Evolutionary conservation across 1,284 basidiomycete genomes (phyloP), one percentile per base, ranked within the genome.

Genomic region (Ceratobasidium sp.): DNA sequence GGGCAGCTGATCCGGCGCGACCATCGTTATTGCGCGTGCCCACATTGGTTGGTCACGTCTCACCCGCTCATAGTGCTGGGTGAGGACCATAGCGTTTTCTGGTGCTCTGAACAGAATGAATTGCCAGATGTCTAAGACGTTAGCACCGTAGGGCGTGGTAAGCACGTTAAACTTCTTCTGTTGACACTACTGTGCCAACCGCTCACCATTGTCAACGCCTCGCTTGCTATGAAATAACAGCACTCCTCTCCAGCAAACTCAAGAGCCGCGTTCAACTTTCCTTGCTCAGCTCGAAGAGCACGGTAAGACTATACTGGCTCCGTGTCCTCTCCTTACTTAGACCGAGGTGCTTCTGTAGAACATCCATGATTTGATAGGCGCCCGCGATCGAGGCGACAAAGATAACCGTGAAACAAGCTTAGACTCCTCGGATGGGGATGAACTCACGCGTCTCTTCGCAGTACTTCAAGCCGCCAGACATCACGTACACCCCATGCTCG

Each of bases 131-230:
- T 44, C 44, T 4, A 42, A 66, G 26, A 66, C 48, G 28, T 66
- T 44, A 20, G 64, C 64, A 23, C 42, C 64, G 42, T 66, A 17
- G 13, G 20, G 20, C 20, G 5, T 9, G 4, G 64, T 66, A 10
- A 66, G 64, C 38, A 46, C 10, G 17, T 33, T 20, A 13, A 44
- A n/a, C 23, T 10, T 10, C 2, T 46, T 42, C 42, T 1, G n/a
- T 20, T 10, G 15, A 46, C 40, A 6, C 59, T 15, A 44, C 7
- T 10, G 12, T 42, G 5, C 33, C 33, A 33, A 33, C 33, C 4
- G 26, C 64, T 66, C 42, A 66, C 64, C 64, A 66, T 66, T 26
- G 64, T 66, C 38, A 66, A 15, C 17, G 42, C 38, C 9, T 66
- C 64, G 9, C 5, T 66, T 13, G 64, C 23, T 3, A 66, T 42